phyloP scores from a whole-genome alignment of 352 stramenopile genomes.

The Phytophthora pini region DNA sequence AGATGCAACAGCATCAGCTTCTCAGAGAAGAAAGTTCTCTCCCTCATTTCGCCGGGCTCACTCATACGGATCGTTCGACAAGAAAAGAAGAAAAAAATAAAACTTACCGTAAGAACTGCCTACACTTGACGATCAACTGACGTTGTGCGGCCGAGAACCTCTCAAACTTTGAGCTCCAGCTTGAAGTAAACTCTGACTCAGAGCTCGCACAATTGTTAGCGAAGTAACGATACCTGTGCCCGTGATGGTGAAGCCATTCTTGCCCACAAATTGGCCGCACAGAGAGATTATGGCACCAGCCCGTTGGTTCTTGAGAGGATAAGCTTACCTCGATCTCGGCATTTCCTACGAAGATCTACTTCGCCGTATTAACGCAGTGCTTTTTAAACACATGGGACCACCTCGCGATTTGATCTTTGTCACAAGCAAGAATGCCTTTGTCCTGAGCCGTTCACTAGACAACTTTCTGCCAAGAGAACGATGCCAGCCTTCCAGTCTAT shows the following conservation, averaged over 20 bases:
- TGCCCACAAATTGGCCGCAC: slow-evolving; percentile 4
- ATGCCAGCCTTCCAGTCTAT: slow-evolving; percentile 10
- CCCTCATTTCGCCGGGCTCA: too few relatives aligned
- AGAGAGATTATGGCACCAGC: background rate
- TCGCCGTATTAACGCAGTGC: background rate
- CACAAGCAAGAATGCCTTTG: background rate
- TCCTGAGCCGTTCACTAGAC: slow-evolving; percentile 4
- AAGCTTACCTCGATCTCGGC: background rate
- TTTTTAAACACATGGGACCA: slow-evolving; percentile 19
- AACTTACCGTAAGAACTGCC: too few relatives aligned
- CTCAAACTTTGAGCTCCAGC: too few relatives aligned
- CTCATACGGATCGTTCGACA: too few relatives aligned
- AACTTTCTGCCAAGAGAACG: slow-evolving; percentile 5
- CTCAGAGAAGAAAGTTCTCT: too few relatives aligned
- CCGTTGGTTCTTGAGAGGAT: background rate
- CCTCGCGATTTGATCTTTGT: slow-evolving; percentile 19
- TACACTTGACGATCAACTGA: too few relatives aligned
- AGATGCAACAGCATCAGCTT: too few relatives aligned
- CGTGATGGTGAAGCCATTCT: slow-evolving; percentile 18
- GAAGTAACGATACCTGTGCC: slow-evolving; percentile 3
- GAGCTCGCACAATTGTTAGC: background rate
- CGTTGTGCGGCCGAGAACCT: too few relatives aligned
- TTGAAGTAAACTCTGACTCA: background rate
- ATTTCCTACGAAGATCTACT: background rate
- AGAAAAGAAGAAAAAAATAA: too few relatives aligned